Base-by-base conservation (phyloP, 129 eudicot genomes). In the Flaveria brownii region DNA sequence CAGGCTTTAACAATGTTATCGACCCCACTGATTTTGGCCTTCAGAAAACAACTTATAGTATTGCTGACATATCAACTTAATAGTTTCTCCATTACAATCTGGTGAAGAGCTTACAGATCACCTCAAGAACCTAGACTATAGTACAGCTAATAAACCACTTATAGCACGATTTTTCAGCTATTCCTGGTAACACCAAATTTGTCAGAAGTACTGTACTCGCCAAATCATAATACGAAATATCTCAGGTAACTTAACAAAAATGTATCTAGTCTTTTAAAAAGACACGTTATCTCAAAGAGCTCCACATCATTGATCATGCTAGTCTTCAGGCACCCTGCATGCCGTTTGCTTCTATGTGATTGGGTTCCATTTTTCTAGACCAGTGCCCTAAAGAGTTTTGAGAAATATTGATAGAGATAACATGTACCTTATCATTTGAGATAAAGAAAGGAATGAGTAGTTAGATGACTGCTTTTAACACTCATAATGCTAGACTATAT, bases 11-110 rank as follows among this genome's bases (percentile, higher is more conserved):
- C 41, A 63, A 63, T 64, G 51, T 64, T 26, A 75, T 12, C 20
- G 3, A 64, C 51, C 17, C 64, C 46, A 49, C 64, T 30, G 51
- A 30, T 20, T 23, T 68, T 68, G 75, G 67, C 71, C 85, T 77
- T 65, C 78, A 72, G 52, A 72, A 64, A 36, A 36, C 41, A 36
- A 36, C 41, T 36, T 36, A 5, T 36, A 36, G 41, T 36, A 36
- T 5, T 41, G 66, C 42, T 41, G 26, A 67, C 78, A 63, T 64
- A 28, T 30, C 18, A 61, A 61, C 66, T 36, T 49, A 25, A 22
- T 9, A 71, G 56, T 81, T 74, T 69, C 59, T 60, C 76, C 79
- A 62, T 51, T 49, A 59, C 42, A 74, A 59, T 70, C 46, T 16
- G 47, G 57, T 41, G 68, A 63, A 70, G 9, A 16, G 69, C 54